phyloP scores from a whole-genome alignment of 2,329 filamentous ascomycete genomes.

The Magnaporthiopsis rhizophila region DNA sequence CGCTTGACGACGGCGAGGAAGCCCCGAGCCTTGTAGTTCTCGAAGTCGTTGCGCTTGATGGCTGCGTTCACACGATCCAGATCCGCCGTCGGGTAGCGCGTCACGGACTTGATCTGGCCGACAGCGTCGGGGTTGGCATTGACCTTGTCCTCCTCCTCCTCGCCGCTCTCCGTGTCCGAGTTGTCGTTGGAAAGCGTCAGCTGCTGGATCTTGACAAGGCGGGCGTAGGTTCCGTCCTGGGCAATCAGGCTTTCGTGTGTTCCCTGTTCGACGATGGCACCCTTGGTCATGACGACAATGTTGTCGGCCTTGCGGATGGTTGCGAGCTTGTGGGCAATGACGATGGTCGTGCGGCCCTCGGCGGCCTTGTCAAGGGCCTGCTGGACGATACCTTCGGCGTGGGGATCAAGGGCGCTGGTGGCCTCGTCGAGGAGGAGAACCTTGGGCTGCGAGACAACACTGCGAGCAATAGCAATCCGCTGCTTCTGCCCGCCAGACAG shows the following conservation, averaged over 20 bases:
- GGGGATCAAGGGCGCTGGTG: slow-evolving; percentile 43
- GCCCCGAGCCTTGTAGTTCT: slow-evolving; percentile 13
- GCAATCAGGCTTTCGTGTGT: slow-evolving; percentile 47
- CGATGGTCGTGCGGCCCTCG: slow-evolving; percentile 50
- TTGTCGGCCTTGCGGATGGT: slow-evolving; percentile 53
- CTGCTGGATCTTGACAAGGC: slow-evolving; percentile 36
- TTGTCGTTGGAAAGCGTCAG: slow-evolving; percentile 17
- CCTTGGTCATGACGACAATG: slow-evolving; percentile 53
- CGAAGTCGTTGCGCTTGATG: slow-evolving; percentile 14
- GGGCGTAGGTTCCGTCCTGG: slow-evolving; percentile 38
- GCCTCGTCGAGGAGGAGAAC: slow-evolving; percentile 61
- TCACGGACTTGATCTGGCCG: slow-evolving; percentile 14
- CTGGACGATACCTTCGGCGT: slow-evolving; percentile 42
- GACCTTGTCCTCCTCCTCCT: neutral
- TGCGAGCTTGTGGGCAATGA: slow-evolving; percentile 52
- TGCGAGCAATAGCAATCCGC: slow-evolving; percentile 48
- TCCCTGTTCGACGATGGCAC: slow-evolving; percentile 50
- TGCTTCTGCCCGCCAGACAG: slow-evolving; percentile 60
- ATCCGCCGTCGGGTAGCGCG: slow-evolving; percentile 14
- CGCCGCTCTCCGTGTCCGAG: neutral
- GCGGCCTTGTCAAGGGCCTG: slow-evolving; percentile 44
- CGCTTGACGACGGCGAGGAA: slow-evolving; percentile 10
- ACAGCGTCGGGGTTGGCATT: slow-evolving; percentile 5
- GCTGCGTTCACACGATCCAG: slow-evolving; percentile 9
- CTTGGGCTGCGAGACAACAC: slow-evolving; percentile 29